Evolutionary conservation across 306 rosid genomes (phyloP).

Genomic region (Pyrus communis): DNA sequence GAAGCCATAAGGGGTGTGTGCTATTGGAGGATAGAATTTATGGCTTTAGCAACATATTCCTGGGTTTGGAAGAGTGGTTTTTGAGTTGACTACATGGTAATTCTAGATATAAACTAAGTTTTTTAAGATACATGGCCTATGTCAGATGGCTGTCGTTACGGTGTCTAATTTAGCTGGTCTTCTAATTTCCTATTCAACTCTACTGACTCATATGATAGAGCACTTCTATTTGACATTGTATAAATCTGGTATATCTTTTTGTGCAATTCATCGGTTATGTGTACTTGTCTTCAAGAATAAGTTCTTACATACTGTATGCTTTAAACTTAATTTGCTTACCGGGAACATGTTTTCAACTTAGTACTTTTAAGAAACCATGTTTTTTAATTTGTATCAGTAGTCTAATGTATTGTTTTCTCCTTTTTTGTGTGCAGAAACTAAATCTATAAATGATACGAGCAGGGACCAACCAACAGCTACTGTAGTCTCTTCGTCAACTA

Average conservation of each 20-base stretch:
- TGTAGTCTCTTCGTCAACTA: slow-evolving; percentile 63
- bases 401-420: slow-evolving; percentile 2
- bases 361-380: neutral
- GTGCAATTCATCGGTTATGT: neutral
- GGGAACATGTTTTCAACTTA: neutral
- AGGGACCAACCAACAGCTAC: slow-evolving; percentile 71
- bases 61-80: neutral
- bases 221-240: neutral
- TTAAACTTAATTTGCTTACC: neutral
- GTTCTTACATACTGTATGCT: neutral
- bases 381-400: slow-evolving; percentile 2
- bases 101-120: neutral
- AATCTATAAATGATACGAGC: slow-evolving; percentile 65
- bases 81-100: neutral
- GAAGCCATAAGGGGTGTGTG: neutral
- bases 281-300: neutral
- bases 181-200: neutral
- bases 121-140: neutral
- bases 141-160: neutral
- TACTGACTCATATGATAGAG: neutral
- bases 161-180: neutral
- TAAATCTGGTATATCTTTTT: neutral
- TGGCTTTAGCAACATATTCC: neutral
- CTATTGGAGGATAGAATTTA: neutral
- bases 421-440: slow-evolving; percentile 48